Conservation (phyloP, 768 basidiomycete species). For the Tubosaeta sp. region DNA sequence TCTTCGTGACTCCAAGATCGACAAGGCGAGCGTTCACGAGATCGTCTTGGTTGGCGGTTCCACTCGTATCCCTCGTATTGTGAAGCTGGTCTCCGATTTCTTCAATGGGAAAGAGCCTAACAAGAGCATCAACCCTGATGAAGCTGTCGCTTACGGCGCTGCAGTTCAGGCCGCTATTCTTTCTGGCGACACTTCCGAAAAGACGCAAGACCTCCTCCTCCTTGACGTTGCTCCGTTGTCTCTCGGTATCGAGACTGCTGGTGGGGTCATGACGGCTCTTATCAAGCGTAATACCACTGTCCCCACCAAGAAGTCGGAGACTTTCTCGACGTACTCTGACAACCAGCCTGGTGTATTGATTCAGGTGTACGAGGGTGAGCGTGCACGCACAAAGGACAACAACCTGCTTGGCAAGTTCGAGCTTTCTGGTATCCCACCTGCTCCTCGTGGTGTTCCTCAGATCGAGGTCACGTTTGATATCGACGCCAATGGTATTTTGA, state of each 20-base stretch:
- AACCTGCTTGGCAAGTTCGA: conserved; percentile 98
- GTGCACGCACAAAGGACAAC: conserved; percentile 98
- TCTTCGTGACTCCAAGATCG: conserved; percentile 95
- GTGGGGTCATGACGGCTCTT: conserved; percentile 98
- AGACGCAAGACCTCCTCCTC: conserved; percentile 93
- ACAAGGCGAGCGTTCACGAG: conserved; percentile 93
- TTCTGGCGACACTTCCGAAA: conserved; percentile 96
- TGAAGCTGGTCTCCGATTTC: conserved; percentile 97
- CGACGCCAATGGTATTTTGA: conserved; percentile 94
- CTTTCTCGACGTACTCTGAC: conserved; percentile 97
- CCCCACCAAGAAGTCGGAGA: conserved; percentile 97
- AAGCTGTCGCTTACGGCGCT: conserved; percentile 98
- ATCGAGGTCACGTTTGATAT: conserved; percentile 98
- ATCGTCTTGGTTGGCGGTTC: conserved; percentile 98
- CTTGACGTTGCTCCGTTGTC: conserved; percentile 91
- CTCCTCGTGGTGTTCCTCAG: conserved; percentile 96
- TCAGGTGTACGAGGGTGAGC: conserved; percentile 97
- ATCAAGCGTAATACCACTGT: conserved; percentile 99
- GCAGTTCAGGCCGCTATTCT: conserved; percentile 98
- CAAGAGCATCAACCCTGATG: conserved; percentile 99
- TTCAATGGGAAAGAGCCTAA: conserved; percentile 99
- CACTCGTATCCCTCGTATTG: conserved; percentile 96
- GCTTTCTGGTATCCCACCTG: conserved; percentile 92
- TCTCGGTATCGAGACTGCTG: conserved; percentile 96
- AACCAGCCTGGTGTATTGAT: conserved; percentile 99